Percentiles rank a stretch among this genome's conserved stretches.
Conservation (phyloP, 257 asterid species). For the Penstemon newberryi region DNA sequence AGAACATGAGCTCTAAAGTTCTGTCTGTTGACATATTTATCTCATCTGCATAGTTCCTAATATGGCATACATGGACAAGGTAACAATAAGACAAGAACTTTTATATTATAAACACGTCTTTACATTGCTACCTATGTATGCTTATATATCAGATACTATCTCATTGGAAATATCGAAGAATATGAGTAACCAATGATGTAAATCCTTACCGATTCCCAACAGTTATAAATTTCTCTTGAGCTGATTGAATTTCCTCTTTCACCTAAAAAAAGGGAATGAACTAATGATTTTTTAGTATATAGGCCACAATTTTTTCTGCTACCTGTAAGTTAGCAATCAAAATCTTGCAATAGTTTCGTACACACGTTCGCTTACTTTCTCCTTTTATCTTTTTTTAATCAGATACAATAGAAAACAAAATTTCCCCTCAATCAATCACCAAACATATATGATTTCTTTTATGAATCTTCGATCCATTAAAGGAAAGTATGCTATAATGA, state of each 20-base stretch:
- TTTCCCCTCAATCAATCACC: too few relatives aligned
- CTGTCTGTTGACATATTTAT: slow-evolving; percentile 24
- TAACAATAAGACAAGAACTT: background rate
- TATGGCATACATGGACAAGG: slow-evolving; percentile 5
- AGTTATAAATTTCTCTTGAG: slow-evolving; percentile 22
- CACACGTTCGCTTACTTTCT: too few relatives aligned
- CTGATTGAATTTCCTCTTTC: slow-evolving; percentile 40
- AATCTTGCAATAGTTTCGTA: background rate
- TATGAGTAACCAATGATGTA: background rate
- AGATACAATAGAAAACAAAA: too few relatives aligned
- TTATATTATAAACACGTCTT: background rate
- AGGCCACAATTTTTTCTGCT: slow-evolving; percentile 8
- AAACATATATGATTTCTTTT: too few relatives aligned
- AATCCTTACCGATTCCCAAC: slow-evolving; percentile 38
- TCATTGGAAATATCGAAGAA: background rate
- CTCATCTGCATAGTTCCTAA: slow-evolving; percentile 37
- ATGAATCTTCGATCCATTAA: too few relatives aligned
- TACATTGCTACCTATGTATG: too few relatives aligned
- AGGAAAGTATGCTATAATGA: background rate
- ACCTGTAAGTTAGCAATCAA: slow-evolving; percentile 5
- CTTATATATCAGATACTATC: background rate
- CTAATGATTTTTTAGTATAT: slow-evolving; percentile 7
- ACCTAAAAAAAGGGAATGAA: slow-evolving; percentile 40
- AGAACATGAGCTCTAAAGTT: slow-evolving; percentile 43
- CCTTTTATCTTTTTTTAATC: too few relatives aligned